These are phyloP conservation scores for Yarrowia sp. DNA, from an alignment of 805 yeast genomes.

Conservation along the genomic window DNA sequence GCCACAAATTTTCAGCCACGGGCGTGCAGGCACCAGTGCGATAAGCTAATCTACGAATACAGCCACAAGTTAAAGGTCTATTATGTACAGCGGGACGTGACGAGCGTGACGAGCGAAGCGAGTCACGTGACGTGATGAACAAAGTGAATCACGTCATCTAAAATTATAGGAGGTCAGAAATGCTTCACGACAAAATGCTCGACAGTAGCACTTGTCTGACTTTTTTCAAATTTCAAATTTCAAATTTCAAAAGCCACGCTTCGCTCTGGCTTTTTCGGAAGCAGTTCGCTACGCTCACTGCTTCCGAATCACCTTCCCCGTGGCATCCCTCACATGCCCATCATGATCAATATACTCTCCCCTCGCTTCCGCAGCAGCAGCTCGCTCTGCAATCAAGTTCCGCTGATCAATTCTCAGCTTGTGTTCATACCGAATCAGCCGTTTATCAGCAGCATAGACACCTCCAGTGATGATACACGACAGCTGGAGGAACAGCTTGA, in stretches of 20 bases:
- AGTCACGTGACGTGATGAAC: too few relatives aligned
- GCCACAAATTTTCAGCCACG: constrained; percentile 26
- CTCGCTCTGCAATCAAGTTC: constrained; percentile 3
- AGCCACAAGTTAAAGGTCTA: background rate
- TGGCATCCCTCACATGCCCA: constrained; percentile 4
- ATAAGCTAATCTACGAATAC: background rate
- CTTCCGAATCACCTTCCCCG: constrained; percentile 5
- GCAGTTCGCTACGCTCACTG: background rate
- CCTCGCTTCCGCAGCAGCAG: constrained; percentile 21
- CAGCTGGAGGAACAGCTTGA: constrained; percentile 25
- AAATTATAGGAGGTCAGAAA: too few relatives aligned
- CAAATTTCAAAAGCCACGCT: too few relatives aligned
- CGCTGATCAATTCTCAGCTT: constrained; percentile 18
- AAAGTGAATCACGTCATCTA: too few relatives aligned
- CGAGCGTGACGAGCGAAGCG: too few relatives aligned
- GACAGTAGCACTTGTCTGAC: too few relatives aligned
- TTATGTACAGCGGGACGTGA: constrained; percentile 2
- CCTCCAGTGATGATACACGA: constrained; percentile 18
- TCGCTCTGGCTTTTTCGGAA: too few relatives aligned
- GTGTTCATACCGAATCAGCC: constrained; percentile 25
- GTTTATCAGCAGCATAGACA: constrained; percentile 23
- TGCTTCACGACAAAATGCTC: too few relatives aligned
- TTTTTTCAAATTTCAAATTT: background rate
- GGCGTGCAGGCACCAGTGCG: constrained; percentile 1
- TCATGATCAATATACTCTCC: constrained; percentile 25